Evolutionary conservation across 495 filamentous ascomycete genomes (phyloP).

Genomic region (Lepraria neglecta): DNA sequence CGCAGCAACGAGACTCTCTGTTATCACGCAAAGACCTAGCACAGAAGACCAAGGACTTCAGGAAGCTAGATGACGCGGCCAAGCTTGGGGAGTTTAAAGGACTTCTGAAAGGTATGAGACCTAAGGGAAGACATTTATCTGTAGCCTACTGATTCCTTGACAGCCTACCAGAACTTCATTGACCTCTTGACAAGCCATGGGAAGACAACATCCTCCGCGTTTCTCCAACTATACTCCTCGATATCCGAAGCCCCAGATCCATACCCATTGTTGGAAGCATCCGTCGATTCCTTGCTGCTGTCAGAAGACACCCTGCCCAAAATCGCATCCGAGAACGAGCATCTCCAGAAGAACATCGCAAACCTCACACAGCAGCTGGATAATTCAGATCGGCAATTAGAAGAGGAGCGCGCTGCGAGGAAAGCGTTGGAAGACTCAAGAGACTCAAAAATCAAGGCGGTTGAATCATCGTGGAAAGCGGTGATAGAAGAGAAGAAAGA

Average conservation of each 20-base stretch:
- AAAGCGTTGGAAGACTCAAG: constrained; percentile 69
- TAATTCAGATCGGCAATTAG: constrained; percentile 67
- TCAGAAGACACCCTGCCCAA: constrained; percentile 88
- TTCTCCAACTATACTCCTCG: constrained; percentile 85
- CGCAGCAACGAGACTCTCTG: constrained; percentile 83
- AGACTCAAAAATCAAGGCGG: constrained; percentile 72
- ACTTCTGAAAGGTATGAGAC: constrained; percentile 66
- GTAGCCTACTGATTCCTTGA: constrained; percentile 20
- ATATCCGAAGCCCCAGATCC: constrained; percentile 94
- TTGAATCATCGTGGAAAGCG: constrained; percentile 83
- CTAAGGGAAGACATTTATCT: neutral
- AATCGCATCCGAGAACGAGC: constrained; percentile 77
- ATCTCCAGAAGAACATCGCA: constrained; percentile 70
- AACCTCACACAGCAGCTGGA: constrained; percentile 90
- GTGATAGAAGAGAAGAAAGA: constrained; percentile 92
- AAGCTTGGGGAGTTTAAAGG: constrained; percentile 85
- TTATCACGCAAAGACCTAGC: constrained; percentile 94
- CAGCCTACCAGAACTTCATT: constrained; percentile 95
- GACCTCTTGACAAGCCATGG: constrained; percentile 91
- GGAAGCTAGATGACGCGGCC: constrained; percentile 85
- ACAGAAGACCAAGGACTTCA: constrained; percentile 96
- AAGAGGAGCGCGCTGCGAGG: constrained; percentile 64
- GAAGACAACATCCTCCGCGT: constrained; percentile 84
- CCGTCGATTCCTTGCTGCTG: constrained; percentile 83
- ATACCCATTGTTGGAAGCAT: constrained; percentile 92